Conservation (phyloP, 106 monocot genomes). For the Posidonia australis region DNA sequence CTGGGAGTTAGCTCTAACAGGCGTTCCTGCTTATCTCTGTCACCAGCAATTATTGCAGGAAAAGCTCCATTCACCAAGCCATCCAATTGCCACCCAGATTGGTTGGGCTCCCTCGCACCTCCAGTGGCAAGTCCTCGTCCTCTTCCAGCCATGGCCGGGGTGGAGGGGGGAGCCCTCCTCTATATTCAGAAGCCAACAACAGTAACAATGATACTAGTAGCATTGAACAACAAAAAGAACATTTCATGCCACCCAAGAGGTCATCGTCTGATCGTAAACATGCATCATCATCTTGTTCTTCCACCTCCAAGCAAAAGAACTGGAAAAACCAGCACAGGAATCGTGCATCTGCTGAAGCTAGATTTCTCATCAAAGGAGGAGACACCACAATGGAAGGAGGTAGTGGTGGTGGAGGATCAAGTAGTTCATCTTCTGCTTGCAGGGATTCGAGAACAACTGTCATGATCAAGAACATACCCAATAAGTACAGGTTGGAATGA, state of each 20-base stretch:
- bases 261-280: neutral
- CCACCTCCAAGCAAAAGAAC: constrained; percentile 25
- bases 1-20: neutral
- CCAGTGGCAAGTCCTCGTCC: no score
- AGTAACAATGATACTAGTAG: no score
- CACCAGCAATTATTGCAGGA: constrained; percentile 20
- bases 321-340: constrained; percentile 17
- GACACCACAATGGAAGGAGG: neutral
- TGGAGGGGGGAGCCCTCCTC: constrained; percentile 1
- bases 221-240: no score
- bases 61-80: constrained; percentile 12
- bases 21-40: neutral
- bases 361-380: constrained; percentile 40
- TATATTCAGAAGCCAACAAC: neutral
- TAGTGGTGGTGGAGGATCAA: neutral
- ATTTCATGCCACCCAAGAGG: no score
- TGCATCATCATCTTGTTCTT: neutral
- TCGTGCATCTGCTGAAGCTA: constrained; percentile 12
- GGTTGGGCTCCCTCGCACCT: neutral
- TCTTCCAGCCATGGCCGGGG: neutral
- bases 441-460: constrained; percentile 83
- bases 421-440: constrained; percentile 4
- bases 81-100: constrained; percentile 14
- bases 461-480: constrained; percentile 98
- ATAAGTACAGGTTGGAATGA: constrained; percentile 77